A percentile compares a stretch with the other conserved stretches of the same genome.
Conservation (phyloP, 1,139 yeast species). For the Hyphopichia khmerensis region DNA sequence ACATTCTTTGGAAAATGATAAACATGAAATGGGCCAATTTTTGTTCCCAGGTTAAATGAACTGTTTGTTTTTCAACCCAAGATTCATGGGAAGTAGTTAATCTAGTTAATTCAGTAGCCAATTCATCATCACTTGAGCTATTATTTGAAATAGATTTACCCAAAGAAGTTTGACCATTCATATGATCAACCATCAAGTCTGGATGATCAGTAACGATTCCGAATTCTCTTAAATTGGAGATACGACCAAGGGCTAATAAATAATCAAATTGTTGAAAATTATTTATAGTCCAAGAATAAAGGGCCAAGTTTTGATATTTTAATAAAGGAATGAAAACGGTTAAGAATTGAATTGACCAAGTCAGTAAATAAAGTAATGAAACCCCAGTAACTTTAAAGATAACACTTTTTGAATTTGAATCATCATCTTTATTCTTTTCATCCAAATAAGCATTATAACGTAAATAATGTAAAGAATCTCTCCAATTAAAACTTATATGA, state of each 20-base stretch:
- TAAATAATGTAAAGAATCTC: constrained; percentile 31
- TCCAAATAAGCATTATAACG: constrained; percentile 39
- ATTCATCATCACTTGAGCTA: constrained; percentile 6
- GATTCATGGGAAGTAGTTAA: constrained; percentile 9
- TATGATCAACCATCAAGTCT: constrained; percentile 29
- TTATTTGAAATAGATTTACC: background rate
- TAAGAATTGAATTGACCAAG: constrained; percentile 40
- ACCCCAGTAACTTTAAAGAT: constrained; percentile 36
- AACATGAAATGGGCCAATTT: constrained; percentile 16
- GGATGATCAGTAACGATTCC: constrained; percentile 70
- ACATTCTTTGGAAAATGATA: constrained; percentile 12
- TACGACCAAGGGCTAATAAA: constrained; percentile 26
- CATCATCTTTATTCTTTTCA: constrained; percentile 17
- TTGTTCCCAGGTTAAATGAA: constrained; percentile 20
- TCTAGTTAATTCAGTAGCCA: constrained; percentile 10
- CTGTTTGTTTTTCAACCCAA: constrained; percentile 6
- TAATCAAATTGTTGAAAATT: constrained; percentile 47
- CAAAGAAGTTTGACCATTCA: constrained; percentile 4
- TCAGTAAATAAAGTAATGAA: constrained; percentile 37
- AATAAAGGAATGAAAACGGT: constrained; percentile 37
- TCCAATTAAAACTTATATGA: constrained; percentile 39
- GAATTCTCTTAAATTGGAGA: constrained; percentile 28
- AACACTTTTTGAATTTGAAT: constrained; percentile 5
- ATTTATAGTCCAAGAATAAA: constrained; percentile 87
- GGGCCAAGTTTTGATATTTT: constrained; percentile 43